A percentile compares a stretch with the other conserved stretches of the same genome.
phyloP scores from a whole-genome alignment of 257 asterid genomes.

The Solanum paucissectum region DNA sequence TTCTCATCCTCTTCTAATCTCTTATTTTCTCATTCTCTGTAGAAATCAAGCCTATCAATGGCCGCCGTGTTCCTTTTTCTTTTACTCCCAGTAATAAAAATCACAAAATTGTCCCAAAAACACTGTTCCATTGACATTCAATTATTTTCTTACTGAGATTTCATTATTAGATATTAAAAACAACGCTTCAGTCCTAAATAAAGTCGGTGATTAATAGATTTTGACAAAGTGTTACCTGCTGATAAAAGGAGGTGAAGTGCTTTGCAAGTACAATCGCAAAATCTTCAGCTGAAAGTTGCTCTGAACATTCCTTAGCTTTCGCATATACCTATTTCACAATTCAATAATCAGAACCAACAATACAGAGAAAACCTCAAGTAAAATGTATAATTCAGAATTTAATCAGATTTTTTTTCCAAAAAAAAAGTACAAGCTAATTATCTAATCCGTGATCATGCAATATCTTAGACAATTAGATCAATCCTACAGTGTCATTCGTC shows the following conservation, averaged over 20 bases:
- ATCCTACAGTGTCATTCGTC: not conserved
- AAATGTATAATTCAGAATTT: not conserved
- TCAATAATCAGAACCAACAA: not conserved
- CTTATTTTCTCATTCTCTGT: not conserved
- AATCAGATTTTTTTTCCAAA: not conserved
- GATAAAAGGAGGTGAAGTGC: conserved; percentile 72
- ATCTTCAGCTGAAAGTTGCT: conserved; percentile 61
- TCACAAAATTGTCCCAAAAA: not conserved
- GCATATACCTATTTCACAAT: conserved; percentile 63
- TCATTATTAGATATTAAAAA: not conserved
- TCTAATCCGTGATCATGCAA: not conserved
- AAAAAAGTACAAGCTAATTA: not conserved
- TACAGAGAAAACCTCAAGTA: not conserved
- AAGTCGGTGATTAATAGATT: not conserved
- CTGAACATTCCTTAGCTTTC: conserved; percentile 79
- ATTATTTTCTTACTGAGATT: not conserved
- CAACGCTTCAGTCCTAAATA: not conserved
- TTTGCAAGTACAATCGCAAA: conserved; percentile 82
- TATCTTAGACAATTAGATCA: not conserved
- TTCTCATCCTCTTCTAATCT: not conserved
- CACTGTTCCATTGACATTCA: not conserved
- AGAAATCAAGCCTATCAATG: not conserved
- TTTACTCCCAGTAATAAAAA: not conserved
- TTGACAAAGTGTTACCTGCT: conserved; percentile 33
- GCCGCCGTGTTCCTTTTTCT: not conserved